Conservation (phyloP, 768 basidiomycete genomes). For the Tricholoma furcatifolium region DNA sequence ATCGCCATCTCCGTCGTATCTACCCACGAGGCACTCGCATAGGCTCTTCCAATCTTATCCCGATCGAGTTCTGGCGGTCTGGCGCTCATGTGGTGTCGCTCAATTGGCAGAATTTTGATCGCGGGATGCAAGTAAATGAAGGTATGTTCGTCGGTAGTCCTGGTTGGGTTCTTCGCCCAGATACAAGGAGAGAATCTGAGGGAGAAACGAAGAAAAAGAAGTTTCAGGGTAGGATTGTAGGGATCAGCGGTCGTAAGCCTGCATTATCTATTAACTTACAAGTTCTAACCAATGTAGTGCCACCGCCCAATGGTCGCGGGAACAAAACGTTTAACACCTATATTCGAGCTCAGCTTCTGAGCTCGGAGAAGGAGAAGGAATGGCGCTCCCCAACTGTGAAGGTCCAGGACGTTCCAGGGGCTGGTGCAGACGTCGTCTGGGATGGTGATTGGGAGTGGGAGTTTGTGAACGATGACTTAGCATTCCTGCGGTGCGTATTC, state of each 20-base stretch:
- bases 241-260: constrained; percentile 43
- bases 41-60: constrained; percentile 52
- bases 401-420: constrained; percentile 26
- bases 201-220: constrained; percentile 13
- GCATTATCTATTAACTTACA: not conserved
- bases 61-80: constrained; percentile 50
- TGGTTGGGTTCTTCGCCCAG: constrained; percentile 57
- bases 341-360: constrained; percentile 45
- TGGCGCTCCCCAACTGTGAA: constrained; percentile 45
- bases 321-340: constrained; percentile 42
- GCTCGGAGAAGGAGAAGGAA: constrained; percentile 33
- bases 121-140: constrained; percentile 59
- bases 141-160: constrained; percentile 56
- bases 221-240: constrained; percentile 35
- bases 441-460: constrained; percentile 48
- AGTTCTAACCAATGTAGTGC: constrained; percentile 31
- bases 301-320: constrained; percentile 37
- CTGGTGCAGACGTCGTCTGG: constrained; percentile 41
- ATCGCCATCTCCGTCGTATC: constrained; percentile 48
- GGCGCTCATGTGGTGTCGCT: constrained; percentile 58
- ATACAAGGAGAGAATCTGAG: constrained; percentile 19
- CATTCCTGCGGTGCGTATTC: constrained; percentile 48
- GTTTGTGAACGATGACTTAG: constrained; percentile 47
- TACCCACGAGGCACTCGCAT: constrained; percentile 60
- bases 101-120: constrained; percentile 65